Evolutionary conservation across 1,284 basidiomycete species (phyloP).

Genomic region (Sanghuangporus baumii): DNA sequence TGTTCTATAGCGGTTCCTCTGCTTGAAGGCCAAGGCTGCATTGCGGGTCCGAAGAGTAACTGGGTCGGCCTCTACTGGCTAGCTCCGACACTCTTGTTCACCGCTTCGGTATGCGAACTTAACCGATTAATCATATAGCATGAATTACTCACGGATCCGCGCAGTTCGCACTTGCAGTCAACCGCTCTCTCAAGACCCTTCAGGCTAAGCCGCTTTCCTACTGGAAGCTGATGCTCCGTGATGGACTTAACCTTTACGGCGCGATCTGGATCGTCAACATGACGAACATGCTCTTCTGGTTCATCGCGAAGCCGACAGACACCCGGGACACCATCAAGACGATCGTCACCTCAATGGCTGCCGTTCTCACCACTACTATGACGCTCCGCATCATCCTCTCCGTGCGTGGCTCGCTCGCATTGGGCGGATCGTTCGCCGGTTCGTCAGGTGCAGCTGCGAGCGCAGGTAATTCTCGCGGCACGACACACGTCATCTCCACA

Average conservation of each 20-base stretch:
- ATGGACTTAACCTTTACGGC: slow-evolving; percentile 77
- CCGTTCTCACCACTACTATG: slow-evolving; percentile 79
- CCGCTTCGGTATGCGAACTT: slow-evolving; percentile 44
- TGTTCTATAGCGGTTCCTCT: slow-evolving; percentile 56
- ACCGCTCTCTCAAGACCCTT: slow-evolving; percentile 58
- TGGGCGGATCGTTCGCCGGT: slow-evolving; percentile 61
- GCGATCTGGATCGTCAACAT: slow-evolving; percentile 73
- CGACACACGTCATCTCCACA: slow-evolving; percentile 45
- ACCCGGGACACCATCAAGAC: slow-evolving; percentile 64
- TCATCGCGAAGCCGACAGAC: slow-evolving; percentile 63
- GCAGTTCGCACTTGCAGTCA: slow-evolving; percentile 58
- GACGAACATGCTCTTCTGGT: slow-evolving; percentile 77
- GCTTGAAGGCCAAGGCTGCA: slow-evolving; percentile 67
- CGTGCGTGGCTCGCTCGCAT: slow-evolving; percentile 62
- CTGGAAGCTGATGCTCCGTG: slow-evolving; percentile 83
- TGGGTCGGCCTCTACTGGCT: slow-evolving; percentile 85
- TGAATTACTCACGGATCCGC: slow-evolving; percentile 10
- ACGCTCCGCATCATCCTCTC: slow-evolving; percentile 75
- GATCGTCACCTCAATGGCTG: slow-evolving; percentile 76
- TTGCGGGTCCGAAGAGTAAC: slow-evolving; percentile 67
- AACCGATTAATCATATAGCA: background rate
- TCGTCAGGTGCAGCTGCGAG: slow-evolving; percentile 34
- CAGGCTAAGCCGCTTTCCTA: slow-evolving; percentile 48
- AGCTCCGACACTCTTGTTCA: slow-evolving; percentile 65
- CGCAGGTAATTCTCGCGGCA: slow-evolving; percentile 29